Evolutionary conservation across 805 yeast genomes (phyloP).

Genomic region (Saccharomycopsis selenospora): DNA sequence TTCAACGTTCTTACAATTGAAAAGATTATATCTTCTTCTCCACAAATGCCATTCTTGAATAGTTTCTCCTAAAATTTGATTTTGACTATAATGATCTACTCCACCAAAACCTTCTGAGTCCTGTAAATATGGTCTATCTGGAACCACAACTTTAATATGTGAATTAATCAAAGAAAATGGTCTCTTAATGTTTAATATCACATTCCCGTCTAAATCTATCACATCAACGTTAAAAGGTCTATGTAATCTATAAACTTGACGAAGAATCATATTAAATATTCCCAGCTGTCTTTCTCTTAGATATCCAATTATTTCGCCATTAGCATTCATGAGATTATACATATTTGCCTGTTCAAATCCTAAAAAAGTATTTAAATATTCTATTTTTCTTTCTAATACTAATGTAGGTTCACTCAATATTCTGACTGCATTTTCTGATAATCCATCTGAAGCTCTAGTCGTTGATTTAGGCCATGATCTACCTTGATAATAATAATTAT

Average conservation of each 20-base stretch:
- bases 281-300: slow-evolving; percentile 79
- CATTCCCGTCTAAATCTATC: slow-evolving; percentile 55
- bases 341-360: slow-evolving; percentile 91
- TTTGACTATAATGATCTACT: slow-evolving; percentile 34
- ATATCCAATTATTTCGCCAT: slow-evolving; percentile 70
- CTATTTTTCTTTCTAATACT: slow-evolving; percentile 82
- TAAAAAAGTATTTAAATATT: slow-evolving; percentile 75
- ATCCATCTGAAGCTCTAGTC: not conserved
- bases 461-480: too few relatives aligned
- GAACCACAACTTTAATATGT: slow-evolving; percentile 66
- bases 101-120: slow-evolving; percentile 29
- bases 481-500: too few relatives aligned
- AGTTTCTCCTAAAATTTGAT: slow-evolving; percentile 63
- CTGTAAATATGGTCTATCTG: slow-evolving; percentile 39
- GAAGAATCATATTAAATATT: slow-evolving; percentile 49
- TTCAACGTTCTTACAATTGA: slow-evolving; percentile 33
- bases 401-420: slow-evolving; percentile 74
- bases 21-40: slow-evolving; percentile 84
- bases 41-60: slow-evolving; percentile 93
- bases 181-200: slow-evolving; percentile 59
- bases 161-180: slow-evolving; percentile 88
- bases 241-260: slow-evolving; percentile 80
- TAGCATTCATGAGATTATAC: slow-evolving; percentile 64
- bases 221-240: slow-evolving; percentile 78
- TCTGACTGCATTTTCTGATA: slow-evolving; percentile 22